Evolutionary conservation across 2,329 filamentous ascomycete genomes (phyloP).

Genomic region (Daldinia eschscholtzii): DNA sequence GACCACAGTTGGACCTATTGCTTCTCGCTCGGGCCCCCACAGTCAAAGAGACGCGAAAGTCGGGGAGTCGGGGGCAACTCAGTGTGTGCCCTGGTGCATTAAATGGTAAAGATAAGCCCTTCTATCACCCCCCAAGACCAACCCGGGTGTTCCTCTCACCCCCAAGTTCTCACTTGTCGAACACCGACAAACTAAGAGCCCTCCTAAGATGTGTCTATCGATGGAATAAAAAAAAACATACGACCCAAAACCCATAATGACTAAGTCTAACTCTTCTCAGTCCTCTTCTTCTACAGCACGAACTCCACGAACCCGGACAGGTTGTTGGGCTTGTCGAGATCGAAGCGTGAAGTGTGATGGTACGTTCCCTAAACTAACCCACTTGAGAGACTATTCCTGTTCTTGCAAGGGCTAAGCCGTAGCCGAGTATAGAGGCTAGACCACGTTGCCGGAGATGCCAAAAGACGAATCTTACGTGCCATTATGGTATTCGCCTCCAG

Average conservation of each 20-base stretch:
- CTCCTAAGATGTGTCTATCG: neutral
- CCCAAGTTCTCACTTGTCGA: constrained; percentile 8
- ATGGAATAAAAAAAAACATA: neutral
- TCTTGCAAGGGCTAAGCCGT: constrained; percentile 4
- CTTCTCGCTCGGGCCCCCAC: constrained; percentile 7
- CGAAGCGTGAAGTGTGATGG: constrained; percentile 18
- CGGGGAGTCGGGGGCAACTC: neutral
- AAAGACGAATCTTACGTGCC: constrained; percentile 12
- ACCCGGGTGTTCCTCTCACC: neutral
- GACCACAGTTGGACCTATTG: neutral
- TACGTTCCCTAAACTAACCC: constrained; percentile 8
- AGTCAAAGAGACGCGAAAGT: neutral
- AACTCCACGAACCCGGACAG: constrained; percentile 9
- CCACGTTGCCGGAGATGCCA: constrained; percentile 18
- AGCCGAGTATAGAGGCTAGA: constrained; percentile 13
- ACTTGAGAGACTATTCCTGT: constrained; percentile 3
- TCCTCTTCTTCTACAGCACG: constrained; percentile 8
- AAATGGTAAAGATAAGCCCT: constrained; percentile 11
- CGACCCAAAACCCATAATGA: neutral
- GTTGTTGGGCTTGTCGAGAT: constrained; percentile 14
- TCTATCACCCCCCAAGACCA: neutral
- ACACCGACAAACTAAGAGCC: neutral
- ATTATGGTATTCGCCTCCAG: constrained; percentile 18
- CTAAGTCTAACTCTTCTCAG: neutral
- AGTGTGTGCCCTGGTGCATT: neutral